phyloP scores from a whole-genome alignment of 2,329 filamentous ascomycete species.

The Diatrype stigma region DNA sequence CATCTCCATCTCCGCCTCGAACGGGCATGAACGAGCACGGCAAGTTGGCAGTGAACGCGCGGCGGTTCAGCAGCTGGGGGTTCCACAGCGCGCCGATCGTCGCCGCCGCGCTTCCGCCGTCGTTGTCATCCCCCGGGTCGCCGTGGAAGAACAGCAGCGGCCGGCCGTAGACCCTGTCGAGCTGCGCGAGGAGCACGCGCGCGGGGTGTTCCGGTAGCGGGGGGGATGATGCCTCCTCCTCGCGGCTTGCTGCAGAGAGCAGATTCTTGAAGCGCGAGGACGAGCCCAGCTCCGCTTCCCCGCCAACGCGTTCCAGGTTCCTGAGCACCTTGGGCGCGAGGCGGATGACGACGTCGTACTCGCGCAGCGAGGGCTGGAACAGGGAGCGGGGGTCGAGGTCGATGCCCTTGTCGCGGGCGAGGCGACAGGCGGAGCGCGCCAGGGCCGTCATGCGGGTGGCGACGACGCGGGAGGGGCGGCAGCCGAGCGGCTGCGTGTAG shows the following conservation, averaged over 20 bases:
- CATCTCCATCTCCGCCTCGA: conserved; percentile 7
- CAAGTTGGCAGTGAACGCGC: conserved; percentile 67
- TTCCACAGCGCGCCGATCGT: conserved; percentile 58
- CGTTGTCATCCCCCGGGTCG: conserved; percentile 48
- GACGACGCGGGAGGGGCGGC: conserved; percentile 71
- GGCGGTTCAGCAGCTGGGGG: conserved; percentile 45
- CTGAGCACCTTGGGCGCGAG: conserved; percentile 54
- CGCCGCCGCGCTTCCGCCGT: no score
- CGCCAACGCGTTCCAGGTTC: conserved; percentile 32
- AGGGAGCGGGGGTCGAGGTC: conserved; percentile 54
- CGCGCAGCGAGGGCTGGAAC: conserved; percentile 67
- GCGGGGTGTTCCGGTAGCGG: conserved; percentile 58
- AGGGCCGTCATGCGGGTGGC: conserved; percentile 79
- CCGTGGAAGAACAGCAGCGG: conserved; percentile 79
- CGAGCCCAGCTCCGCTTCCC: conserved; percentile 37
- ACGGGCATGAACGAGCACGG: conserved; percentile 62
- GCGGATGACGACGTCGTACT: conserved; percentile 85
- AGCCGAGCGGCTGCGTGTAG: conserved; percentile 60
- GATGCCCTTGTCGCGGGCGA: conserved; percentile 51
- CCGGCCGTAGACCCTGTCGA: conserved; percentile 63
- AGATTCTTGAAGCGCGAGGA: conserved; percentile 85
- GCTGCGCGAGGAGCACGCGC: conserved; percentile 60
- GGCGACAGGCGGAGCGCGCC: conserved; percentile 68
- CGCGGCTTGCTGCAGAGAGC: conserved; percentile 43
- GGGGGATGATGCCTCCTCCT: conserved; percentile 29